These are phyloP conservation scores for Zymoseptoria passerinii DNA, from an alignment of 2,329 filamentous ascomycete species.

Conservation along the genomic window DNA sequence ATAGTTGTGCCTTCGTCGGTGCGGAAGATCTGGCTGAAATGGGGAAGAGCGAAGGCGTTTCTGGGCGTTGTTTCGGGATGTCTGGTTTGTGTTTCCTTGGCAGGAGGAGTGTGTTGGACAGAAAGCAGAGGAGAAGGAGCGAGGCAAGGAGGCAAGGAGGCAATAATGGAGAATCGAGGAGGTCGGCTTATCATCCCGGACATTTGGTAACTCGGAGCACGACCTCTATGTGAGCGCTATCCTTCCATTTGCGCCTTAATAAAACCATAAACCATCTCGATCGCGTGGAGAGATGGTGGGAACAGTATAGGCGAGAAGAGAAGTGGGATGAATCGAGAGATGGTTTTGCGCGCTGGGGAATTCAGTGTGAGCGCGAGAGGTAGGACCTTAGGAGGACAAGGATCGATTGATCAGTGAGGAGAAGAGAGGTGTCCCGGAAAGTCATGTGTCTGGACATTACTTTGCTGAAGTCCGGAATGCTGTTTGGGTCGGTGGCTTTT, in stretches of 20 bases:
- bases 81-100: not conserved
- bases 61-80: not conserved
- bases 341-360: no score
- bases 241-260: not conserved
- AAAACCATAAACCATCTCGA: not conserved
- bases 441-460: not conserved
- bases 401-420: not conserved
- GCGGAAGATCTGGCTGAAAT: not conserved
- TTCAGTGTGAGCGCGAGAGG: not conserved
- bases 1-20: conserved; percentile 24
- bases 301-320: not conserved
- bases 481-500: not conserved
- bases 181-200: not conserved
- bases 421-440: not conserved
- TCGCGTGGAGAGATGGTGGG: not conserved
- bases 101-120: not conserved
- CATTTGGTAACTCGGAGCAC: not conserved
- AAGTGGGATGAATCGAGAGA: not conserved
- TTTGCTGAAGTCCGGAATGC: not conserved
- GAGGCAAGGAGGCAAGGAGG: not conserved
- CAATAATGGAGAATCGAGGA: not conserved
- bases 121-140: not conserved
- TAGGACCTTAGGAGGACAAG: not conserved
- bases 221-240: not conserved
- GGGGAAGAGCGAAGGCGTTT: not conserved